Conservation (phyloP, 768 basidiomycete species). For the Leccinum boreale region DNA sequence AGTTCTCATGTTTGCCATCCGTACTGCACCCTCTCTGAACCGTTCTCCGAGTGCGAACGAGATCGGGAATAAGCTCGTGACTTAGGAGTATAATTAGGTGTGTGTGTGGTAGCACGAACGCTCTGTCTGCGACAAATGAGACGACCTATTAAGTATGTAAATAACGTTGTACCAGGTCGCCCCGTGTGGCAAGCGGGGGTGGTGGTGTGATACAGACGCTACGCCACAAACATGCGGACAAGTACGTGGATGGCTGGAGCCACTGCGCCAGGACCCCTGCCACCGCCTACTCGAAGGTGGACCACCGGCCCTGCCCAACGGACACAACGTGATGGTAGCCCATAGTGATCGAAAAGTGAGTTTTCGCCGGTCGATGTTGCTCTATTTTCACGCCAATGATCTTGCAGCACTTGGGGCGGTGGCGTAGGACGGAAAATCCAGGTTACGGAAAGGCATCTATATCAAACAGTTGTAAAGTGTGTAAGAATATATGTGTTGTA, state of each 20-base stretch:
- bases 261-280: too few relatives aligned
- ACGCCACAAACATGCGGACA: too few relatives aligned
- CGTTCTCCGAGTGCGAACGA: conserved; percentile 67
- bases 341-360: conserved; percentile 63
- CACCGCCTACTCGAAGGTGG: too few relatives aligned
- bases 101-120: background rate
- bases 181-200: too few relatives aligned
- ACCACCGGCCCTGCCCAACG: too few relatives aligned
- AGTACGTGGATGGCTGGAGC: too few relatives aligned
- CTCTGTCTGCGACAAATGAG: background rate
- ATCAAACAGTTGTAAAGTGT: background rate
- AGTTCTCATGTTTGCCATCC: conserved; percentile 81
- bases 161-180: too few relatives aligned
- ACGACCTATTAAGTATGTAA: too few relatives aligned
- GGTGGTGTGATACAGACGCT: too few relatives aligned
- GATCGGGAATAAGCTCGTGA: conserved; percentile 67
- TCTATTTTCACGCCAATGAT: background rate
- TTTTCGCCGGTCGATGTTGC: background rate
- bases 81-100: conserved; percentile 76
- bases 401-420: conserved; percentile 9
- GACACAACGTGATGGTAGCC: too few relatives aligned
- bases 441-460: background rate
- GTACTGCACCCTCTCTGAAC: conserved; percentile 67
- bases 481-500: background rate
- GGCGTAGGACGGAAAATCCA: background rate